Conservation (phyloP, 768 basidiomycete genomes). For the Tulasnella sp. region DNA sequence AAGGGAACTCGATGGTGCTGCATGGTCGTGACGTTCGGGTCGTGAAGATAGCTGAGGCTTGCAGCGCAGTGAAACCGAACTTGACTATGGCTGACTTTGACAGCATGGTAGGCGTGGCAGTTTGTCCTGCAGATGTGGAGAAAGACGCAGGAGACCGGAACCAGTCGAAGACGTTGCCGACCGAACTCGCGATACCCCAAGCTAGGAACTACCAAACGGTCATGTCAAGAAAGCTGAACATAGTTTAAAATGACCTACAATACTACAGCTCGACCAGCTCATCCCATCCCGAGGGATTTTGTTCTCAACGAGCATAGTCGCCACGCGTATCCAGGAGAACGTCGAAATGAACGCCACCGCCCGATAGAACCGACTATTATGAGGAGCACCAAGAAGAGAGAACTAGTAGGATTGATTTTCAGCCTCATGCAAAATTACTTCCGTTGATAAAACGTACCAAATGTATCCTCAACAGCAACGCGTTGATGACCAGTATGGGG, state of each 20-base stretch:
- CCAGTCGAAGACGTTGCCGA: neutral
- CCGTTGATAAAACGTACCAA: constrained; percentile 43
- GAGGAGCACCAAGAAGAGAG: neutral
- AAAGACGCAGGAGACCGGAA: neutral
- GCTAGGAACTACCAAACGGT: constrained; percentile 19
- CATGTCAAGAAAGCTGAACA: neutral
- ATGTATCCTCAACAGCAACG: constrained; percentile 44
- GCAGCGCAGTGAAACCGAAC: constrained; percentile 50
- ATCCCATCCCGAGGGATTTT: neutral
- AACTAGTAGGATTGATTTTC: constrained; percentile 14
- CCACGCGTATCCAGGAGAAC: constrained; percentile 20
- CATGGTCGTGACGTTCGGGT: constrained; percentile 47
- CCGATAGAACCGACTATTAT: neutral
- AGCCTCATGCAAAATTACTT: neutral
- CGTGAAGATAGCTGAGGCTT: constrained; percentile 7
- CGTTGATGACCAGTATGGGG: constrained; percentile 52
- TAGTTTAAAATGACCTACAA: constrained; percentile 6
- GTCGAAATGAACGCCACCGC: constrained; percentile 15
- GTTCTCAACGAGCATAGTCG: neutral
- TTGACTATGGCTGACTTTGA: constrained; percentile 41
- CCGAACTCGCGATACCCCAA: neutral
- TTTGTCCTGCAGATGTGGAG: neutral
- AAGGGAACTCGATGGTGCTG: constrained; percentile 50
- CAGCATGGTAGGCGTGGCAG: neutral
- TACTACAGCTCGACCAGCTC: constrained; percentile 20